These are phyloP conservation scores for Inonotus obliquus DNA, from an alignment of 1,284 basidiomycete species.

Conservation along the genomic window DNA sequence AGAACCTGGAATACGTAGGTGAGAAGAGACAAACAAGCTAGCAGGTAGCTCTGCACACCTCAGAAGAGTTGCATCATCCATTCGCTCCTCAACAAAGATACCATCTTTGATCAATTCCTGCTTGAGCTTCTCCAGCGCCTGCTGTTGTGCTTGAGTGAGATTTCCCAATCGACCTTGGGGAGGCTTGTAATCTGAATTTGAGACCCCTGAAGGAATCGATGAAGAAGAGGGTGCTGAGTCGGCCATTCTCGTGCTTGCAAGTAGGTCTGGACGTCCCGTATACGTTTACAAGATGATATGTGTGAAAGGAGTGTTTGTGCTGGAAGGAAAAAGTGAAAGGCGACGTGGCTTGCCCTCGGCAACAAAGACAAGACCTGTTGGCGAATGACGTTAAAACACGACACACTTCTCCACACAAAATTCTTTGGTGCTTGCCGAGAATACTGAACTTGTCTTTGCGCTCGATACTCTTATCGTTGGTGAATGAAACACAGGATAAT, in stretches of 20 bases:
- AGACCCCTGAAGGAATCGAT: slow-evolving; percentile 24
- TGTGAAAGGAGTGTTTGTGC: neutral
- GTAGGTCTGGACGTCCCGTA: neutral
- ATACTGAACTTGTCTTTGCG: neutral
- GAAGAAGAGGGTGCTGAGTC: neutral
- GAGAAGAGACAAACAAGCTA: neutral
- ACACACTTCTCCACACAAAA: neutral
- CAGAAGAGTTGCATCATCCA: slow-evolving; percentile 78
- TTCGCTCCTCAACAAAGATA: slow-evolving; percentile 61
- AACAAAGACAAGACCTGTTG: neutral
- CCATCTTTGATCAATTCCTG: slow-evolving; percentile 62
- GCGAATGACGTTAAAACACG: neutral
- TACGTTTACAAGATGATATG: neutral
- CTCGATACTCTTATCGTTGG: neutral
- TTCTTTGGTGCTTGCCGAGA: neutral
- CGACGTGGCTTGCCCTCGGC: neutral
- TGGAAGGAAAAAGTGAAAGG: neutral
- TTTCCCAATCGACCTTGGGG: slow-evolving; percentile 80
- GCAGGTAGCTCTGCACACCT: slow-evolving; percentile 39
- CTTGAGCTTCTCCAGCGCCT: slow-evolving; percentile 70
- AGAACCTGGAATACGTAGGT: slow-evolving; percentile 50
- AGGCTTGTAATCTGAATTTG: slow-evolving; percentile 66
- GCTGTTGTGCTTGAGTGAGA: slow-evolving; percentile 66
- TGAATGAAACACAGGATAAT: neutral
- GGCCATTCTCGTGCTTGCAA: neutral